Evolutionary conservation across 1,284 basidiomycete species (phyloP), one percentile per base, ranked within the genome.

Genomic region (Ganoderma meredithae): DNA sequence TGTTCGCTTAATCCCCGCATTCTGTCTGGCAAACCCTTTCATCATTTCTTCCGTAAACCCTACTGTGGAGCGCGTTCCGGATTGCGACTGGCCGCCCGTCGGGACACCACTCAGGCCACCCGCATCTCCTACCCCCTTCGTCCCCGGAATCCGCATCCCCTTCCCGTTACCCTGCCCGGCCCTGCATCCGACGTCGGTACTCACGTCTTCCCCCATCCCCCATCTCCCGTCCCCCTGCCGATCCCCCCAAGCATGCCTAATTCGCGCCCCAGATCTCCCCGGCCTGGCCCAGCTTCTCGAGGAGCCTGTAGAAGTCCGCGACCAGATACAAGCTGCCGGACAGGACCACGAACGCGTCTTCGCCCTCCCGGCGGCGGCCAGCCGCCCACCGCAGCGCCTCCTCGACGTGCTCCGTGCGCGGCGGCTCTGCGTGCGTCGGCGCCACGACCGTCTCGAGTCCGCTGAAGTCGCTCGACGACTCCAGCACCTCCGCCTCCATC

Each of bases 271-370:
- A 72, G 63, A 72, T 70, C 59, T 69, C 71, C 63, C 62, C 22
- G 53, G 63, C 71, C 65, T 70, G 69, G 40, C 69, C 69, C 47
- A 68, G 63, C 59, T 66, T 65, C 52, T 67, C 63, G 39, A 78
- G 63, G 61, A 91, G 73, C 66, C 95, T 83, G 82, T 96, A 97
- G 67, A 95, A 88, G 81, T 97, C 96, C 19, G 95, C 95, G 2
- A 95, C 93, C 58, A 97, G 86, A 80, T 97, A 98, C 74, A 97
- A 78, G 79, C 96, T 98, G 31, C 96, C 96, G n/a, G 94, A 92
- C 1, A 97, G 77, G 7, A 96, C 86, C 0, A 91, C 84, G 67
- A 93, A 74, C 33, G 81, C 80, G 41, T 79, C 79, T 8, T 75
- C 76, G 13, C 74, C 75, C 22, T 64, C 73, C 33, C 67, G 70